A percentile compares a stretch with the other conserved stretches of the same genome.
phyloP scores from a whole-genome alignment of 352 stramenopile genomes.

The Phytophthora fragariae region DNA sequence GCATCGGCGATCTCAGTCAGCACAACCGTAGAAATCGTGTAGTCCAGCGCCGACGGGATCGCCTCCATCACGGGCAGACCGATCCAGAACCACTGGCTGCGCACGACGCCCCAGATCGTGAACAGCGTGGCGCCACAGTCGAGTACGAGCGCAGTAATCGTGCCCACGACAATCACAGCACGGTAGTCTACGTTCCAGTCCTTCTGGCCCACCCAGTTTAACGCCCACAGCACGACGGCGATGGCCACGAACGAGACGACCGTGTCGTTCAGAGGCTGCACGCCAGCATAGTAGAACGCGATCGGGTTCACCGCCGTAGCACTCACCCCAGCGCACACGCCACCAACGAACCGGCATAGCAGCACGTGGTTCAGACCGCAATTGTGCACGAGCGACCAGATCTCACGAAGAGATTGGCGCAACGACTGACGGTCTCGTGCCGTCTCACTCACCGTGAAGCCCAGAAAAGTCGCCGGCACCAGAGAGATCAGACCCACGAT shows the following conservation, averaged over 20 bases:
- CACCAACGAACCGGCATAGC: slow-evolving; percentile 49
- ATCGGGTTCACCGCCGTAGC: slow-evolving; percentile 53
- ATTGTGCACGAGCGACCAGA: slow-evolving; percentile 53
- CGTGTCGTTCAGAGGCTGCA: slow-evolving; percentile 65
- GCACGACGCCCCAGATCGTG: slow-evolving; percentile 67
- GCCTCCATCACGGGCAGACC: slow-evolving; percentile 65
- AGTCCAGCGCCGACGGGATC: slow-evolving; percentile 60
- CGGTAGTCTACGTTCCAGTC: slow-evolving; percentile 57
- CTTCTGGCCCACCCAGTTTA: slow-evolving; percentile 41
- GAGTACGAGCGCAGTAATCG: slow-evolving; percentile 41
- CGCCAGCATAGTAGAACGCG: slow-evolving; percentile 56
- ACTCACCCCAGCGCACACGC: slow-evolving; percentile 47
- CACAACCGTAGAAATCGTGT: slow-evolving; percentile 57
- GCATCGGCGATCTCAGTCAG: slow-evolving; percentile 61
- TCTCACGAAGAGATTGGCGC: slow-evolving; percentile 26
- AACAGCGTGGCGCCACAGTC: slow-evolving; percentile 58
- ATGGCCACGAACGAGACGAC: slow-evolving; percentile 61
- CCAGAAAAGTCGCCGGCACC: slow-evolving; percentile 41
- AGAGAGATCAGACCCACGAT: slow-evolving; percentile 39
- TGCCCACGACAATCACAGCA: slow-evolving; percentile 43
- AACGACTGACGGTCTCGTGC: slow-evolving; percentile 29
- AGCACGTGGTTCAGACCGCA: slow-evolving; percentile 52
- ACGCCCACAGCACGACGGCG: slow-evolving; percentile 29
- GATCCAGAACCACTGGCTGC: slow-evolving; percentile 76
- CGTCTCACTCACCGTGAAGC: slow-evolving; percentile 35